A percentile compares a stretch with the other conserved stretches of the same genome.
Evolutionary conservation across 2,329 filamentous ascomycete genomes (phyloP).

Genomic region (Paraconiothyrium brasiliense): DNA sequence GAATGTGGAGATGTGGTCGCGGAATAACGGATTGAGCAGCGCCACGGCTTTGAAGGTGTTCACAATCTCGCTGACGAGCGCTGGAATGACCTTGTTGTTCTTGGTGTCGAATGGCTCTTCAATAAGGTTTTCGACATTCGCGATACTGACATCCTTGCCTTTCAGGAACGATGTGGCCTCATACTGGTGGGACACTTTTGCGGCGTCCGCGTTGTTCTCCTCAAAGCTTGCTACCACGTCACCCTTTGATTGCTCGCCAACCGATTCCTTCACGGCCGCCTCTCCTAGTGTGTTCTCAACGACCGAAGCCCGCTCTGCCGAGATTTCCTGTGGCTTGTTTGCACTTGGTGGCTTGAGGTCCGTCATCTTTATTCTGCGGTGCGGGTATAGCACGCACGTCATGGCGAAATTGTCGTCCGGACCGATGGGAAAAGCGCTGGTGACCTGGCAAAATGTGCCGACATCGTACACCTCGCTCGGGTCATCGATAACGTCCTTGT

Average conservation of each 20-base stretch:
- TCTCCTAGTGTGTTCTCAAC: slow-evolving; percentile 54
- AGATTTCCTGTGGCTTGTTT: slow-evolving; percentile 39
- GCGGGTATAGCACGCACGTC: slow-evolving; percentile 94
- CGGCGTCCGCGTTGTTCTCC: slow-evolving; percentile 74
- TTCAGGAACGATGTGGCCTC: slow-evolving; percentile 91
- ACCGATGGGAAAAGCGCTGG: slow-evolving; percentile 90
- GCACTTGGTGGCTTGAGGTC: slow-evolving; percentile 75
- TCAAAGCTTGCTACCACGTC: slow-evolving; percentile 98
- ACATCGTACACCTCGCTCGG: slow-evolving; percentile 93
- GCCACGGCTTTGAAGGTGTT: slow-evolving; percentile 99
- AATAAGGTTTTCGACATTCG: slow-evolving; percentile 90
- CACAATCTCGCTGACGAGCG: slow-evolving; percentile 96
- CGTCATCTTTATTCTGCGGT: slow-evolving; percentile 91
- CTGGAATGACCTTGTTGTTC: slow-evolving; percentile 87
- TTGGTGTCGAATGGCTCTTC: slow-evolving; percentile 92
- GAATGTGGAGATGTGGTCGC: slow-evolving; percentile 97
- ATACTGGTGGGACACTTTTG: slow-evolving; percentile 61
- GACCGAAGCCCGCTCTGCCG: slow-evolving; percentile 40
- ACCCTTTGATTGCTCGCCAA: slow-evolving; percentile 63
- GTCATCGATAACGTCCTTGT: slow-evolving; percentile 92
- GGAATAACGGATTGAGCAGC: slow-evolving; percentile 90
- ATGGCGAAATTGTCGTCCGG: slow-evolving; percentile 80
- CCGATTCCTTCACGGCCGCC: slow-evolving; percentile 60
- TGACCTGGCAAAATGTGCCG: slow-evolving; percentile 97
- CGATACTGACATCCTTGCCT: slow-evolving; percentile 90